Base-by-base conservation (phyloP, 2,329 filamentous ascomycete genomes). In the Clarireedia hainanense region DNA sequence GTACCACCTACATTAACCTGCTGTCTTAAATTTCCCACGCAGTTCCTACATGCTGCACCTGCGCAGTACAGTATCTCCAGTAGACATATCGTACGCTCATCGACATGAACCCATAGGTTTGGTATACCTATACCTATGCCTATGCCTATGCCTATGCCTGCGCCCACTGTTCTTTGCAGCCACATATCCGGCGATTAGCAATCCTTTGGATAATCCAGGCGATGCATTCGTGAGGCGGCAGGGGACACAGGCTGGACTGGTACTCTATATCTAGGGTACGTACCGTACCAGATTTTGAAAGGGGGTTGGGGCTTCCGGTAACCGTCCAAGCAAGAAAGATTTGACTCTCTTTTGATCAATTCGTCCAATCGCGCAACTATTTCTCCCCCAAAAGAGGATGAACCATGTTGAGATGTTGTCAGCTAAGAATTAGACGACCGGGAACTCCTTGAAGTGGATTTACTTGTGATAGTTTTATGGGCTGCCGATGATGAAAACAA, bases 311-410 rank as follows among this genome's bases (percentile, higher is more conserved):
- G 20, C 20, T 47, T 47, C 20, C 9, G 20, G 26, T 24, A 15
- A 39, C n/a, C n/a, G n/a, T 26, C 26, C 23, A 10, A 40, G 23
- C 20, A 5, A 34, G 45, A 49, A 42, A 30, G 27, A 30, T 34
- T 55, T 37, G 52, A 50, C 24, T 30, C 36, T 36, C 34, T 43
- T 43, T 34, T 43, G 52, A 55, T 55, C 52, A 47, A 49, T 40
- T 48, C 26, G 20, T 34, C 46, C 45, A 51, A 43, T 43, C 36
- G 23, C 39, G 39, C 17, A 42, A 43, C 24, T 17, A 42, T 26
- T 12, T 27, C 17, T 40, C 30, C 26, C 34, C 26, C 27, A 14
- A 43, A 12, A 40, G 14, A 40, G 52, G 45, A 42, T 50, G 1
- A 30, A 27, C 52, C 52, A 40, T 42, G 45, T 48, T 42, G 36